phyloP scores from a whole-genome alignment of 2,329 filamentous ascomycete genomes.

The Rutstroemia sp. region DNA sequence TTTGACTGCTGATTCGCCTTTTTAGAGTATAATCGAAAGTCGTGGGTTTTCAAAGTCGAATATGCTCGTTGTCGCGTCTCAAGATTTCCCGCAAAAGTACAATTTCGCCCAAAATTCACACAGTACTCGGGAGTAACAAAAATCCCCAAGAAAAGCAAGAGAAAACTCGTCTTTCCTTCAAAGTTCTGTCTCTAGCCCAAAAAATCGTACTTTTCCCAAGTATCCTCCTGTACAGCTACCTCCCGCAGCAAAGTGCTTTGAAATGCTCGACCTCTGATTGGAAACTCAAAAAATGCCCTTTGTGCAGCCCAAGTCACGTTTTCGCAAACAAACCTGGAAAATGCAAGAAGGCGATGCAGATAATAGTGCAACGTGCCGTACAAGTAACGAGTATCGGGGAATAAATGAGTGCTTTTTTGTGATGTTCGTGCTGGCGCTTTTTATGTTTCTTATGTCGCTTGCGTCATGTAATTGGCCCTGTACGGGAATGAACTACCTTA shows the following conservation, averaged over 20 bases:
- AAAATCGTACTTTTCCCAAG: not conserved
- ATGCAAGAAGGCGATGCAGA: no score
- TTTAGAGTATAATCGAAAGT: not conserved
- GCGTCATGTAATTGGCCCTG: no score
- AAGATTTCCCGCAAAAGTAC: no score
- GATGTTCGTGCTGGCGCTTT: no score
- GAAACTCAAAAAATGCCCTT: not conserved
- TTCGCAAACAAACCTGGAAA: no score
- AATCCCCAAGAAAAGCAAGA: not conserved
- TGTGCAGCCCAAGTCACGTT: no score
- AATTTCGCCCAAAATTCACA: not conserved
- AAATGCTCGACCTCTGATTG: slow-evolving; percentile 4
- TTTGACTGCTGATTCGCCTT: slow-evolving; percentile 5
- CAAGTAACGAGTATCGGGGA: no score
- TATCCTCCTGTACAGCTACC: not conserved
- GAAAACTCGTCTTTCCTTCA: not conserved
- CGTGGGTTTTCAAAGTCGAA: not conserved
- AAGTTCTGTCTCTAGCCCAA: not conserved
- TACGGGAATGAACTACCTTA: no score
- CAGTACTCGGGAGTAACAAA: not conserved
- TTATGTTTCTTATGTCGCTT: no score
- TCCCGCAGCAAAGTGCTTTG: slow-evolving; percentile 4
- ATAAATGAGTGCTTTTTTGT: no score
- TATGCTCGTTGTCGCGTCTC: not conserved
- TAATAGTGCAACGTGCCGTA: no score